Base-by-base conservation (phyloP, 2,329 filamentous ascomycete species). In the Claviceps humidiphila region DNA sequence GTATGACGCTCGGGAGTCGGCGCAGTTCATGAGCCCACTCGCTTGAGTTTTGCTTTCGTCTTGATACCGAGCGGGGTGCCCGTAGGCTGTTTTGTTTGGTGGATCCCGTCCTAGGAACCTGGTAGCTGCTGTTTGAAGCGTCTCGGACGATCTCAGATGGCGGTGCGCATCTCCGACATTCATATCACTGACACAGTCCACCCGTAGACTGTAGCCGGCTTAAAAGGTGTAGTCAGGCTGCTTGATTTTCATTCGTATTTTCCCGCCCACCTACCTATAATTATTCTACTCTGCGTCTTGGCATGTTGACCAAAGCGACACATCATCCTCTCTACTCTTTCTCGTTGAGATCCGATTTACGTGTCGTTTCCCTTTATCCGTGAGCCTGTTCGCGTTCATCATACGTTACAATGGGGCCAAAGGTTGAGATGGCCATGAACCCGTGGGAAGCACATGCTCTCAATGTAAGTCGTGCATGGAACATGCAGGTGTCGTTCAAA, bases 401-500 rank as follows among this genome's bases (percentile, higher is more conserved):
- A 20, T 2, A 20, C 42, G 1, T 37, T 42, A 49, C 9, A 22
- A 55, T 55, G 53, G 40, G 30, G 5, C 53, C 47, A n/a, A 47
- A 55, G 3, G 16, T 53, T 17, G 24, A 53, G 3, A 11, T 52
- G 11, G 45, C 40, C 22, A 61, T 68, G 60, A 68, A 68, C 50
- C 55, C 64, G 0, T 68, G 67, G 67, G 67, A 69, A 55, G 48
- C 51, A 5, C 61, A 59, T 24, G 67, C 67, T n/a, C 50, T 69
- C 16, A 55, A 64, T 22, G 71, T 72, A 57, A 50, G 55, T 13
- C 42, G 41, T 45, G 9, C 42, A 16, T 34, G 42, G n/a, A 45
- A 43, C 43, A 40, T 22, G 8, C 34, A 8, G 11, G 16, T 16
- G 30, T 17, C 17, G 1, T 43, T 24, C n/a, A 20, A 8, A 20